Percentiles rank a stretch among this genome's conserved stretches.
Conservation (phyloP, 495 filamentous ascomycete species). For the Daldinia caldariorum region DNA sequence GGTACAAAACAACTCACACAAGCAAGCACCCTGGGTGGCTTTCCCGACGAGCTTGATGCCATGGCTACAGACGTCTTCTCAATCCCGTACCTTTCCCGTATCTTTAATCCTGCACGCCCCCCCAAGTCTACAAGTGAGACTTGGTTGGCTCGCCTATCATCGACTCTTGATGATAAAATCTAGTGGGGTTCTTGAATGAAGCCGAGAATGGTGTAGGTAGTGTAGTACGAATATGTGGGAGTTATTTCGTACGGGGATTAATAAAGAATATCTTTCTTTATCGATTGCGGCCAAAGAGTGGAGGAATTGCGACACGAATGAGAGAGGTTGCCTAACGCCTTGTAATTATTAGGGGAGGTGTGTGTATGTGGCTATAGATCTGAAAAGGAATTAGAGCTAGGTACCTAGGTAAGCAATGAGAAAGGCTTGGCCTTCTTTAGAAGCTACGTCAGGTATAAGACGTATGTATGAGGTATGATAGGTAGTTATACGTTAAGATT, state of each 20-base stretch:
- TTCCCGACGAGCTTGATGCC: conserved; percentile 42
- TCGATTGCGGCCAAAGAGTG: neutral
- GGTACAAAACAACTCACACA: conserved; percentile 33
- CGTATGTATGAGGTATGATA: neutral
- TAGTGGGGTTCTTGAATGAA: conserved; percentile 2
- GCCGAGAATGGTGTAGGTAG: neutral
- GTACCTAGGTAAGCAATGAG: conserved; percentile 2
- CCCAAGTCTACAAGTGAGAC: conserved; percentile 22
- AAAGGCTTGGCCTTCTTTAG: neutral
- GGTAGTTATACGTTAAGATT: neutral
- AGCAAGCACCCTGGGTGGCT: conserved; percentile 40
- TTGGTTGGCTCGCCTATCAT: conserved; percentile 17
- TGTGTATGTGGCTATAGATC: too few relatives aligned
- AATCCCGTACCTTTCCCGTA: neutral
- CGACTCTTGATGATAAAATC: conserved; percentile 16
- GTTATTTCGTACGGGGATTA: neutral
- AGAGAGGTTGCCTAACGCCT: conserved; percentile 25
- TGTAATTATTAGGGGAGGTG: too few relatives aligned
- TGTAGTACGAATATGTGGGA: neutral
- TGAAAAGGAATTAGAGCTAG: neutral
- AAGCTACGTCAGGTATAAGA: neutral
- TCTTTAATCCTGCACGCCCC: conserved; percentile 1
- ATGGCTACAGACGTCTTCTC: conserved; percentile 21
- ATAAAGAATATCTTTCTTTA: conserved; percentile 6
- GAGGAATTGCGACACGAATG: conserved; percentile 16